These are phyloP conservation scores for Neonectria magnoliae DNA, from an alignment of 2,329 filamentous ascomycete species.

Conservation along the genomic window DNA sequence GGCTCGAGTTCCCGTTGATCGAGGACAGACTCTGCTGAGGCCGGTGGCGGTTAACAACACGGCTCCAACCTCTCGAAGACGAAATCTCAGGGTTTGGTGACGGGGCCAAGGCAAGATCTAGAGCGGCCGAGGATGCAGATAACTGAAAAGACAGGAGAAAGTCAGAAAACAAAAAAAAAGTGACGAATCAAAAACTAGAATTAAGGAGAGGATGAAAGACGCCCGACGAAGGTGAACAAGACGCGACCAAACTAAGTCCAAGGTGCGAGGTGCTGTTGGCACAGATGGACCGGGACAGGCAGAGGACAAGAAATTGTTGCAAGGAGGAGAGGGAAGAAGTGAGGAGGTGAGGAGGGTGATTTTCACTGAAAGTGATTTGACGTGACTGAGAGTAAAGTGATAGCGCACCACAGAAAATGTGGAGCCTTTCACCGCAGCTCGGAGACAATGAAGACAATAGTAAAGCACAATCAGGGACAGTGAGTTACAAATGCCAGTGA, in stretches of 20 bases:
- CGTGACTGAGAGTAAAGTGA: conserved; percentile 24
- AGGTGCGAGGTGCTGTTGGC: background rate
- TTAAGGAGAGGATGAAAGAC: conserved; percentile 17
- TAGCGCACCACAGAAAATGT: conserved; percentile 34
- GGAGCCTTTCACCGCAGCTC: conserved; percentile 31
- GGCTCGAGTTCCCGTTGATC: conserved; percentile 54
- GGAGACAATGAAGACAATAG: conserved; percentile 24
- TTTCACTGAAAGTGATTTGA: conserved; percentile 11
- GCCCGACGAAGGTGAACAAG: conserved; percentile 1
- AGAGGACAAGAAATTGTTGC: background rate
- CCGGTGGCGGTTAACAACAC: conserved; percentile 72
- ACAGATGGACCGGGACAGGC: background rate
- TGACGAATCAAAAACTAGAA: too few species aligned
- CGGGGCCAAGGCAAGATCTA: conserved; percentile 80
- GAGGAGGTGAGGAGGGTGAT: conserved; percentile 25
- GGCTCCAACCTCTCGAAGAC: conserved; percentile 65
- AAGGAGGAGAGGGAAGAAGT: conserved; percentile 15
- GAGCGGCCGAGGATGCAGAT: conserved; percentile 81
- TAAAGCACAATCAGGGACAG: conserved; percentile 18
- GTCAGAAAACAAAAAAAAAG: conserved; percentile 46
- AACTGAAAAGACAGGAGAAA: conserved; percentile 62
- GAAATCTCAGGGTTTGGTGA: conserved; percentile 69
- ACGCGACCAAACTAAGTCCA: conserved; percentile 4
- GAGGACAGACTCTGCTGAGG: conserved; percentile 68
- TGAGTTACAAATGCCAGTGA: conserved; percentile 2